Evolutionary conservation across 768 basidiomycete genomes (phyloP).

Genomic region (Suillus luteus): DNA sequence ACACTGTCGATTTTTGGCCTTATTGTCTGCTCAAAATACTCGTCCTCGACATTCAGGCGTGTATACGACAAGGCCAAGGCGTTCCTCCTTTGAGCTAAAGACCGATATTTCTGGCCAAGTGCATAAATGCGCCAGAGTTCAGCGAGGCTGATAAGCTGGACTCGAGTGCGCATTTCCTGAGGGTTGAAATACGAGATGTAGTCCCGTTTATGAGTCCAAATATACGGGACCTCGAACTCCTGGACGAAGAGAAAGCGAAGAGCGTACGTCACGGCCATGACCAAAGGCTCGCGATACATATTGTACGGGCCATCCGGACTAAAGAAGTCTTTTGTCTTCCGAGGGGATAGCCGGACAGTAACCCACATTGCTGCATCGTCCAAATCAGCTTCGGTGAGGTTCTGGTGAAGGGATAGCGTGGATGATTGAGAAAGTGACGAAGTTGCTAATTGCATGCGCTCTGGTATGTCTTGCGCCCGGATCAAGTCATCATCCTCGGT

Average conservation of each 20-base stretch:
- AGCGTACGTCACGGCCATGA: conserved; percentile 76
- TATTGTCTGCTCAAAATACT: conserved; percentile 76
- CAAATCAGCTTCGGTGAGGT: conserved; percentile 72
- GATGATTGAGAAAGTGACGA: conserved; percentile 77
- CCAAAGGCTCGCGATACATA: conserved; percentile 64
- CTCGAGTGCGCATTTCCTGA: conserved; percentile 56
- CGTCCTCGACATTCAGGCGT: conserved; percentile 67
- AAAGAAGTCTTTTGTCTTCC: conserved; percentile 75
- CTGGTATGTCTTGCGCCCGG: conserved; percentile 86
- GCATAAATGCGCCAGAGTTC: conserved; percentile 92
- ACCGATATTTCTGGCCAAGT: conserved; percentile 90
- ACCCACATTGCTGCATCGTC: conserved; percentile 88
- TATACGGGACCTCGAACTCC: conserved; percentile 91
- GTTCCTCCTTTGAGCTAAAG: conserved; percentile 73
- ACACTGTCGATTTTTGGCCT: conserved; percentile 71
- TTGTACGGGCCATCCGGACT: conserved; percentile 59
- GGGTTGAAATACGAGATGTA: conserved; percentile 84
- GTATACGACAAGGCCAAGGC: conserved; percentile 65
- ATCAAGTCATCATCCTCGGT: conserved; percentile 95
- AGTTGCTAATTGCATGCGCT: conserved; percentile 91
- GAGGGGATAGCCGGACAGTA: conserved; percentile 69
- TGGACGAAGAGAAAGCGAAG: conserved; percentile 84
- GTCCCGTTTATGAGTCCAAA: conserved; percentile 93
- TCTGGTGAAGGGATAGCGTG: conserved; percentile 58
- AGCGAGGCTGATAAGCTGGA: conserved; percentile 70